phyloP scores from a whole-genome alignment of 2,329 filamentous ascomycete species.

The Paecilomyces sp. region DNA sequence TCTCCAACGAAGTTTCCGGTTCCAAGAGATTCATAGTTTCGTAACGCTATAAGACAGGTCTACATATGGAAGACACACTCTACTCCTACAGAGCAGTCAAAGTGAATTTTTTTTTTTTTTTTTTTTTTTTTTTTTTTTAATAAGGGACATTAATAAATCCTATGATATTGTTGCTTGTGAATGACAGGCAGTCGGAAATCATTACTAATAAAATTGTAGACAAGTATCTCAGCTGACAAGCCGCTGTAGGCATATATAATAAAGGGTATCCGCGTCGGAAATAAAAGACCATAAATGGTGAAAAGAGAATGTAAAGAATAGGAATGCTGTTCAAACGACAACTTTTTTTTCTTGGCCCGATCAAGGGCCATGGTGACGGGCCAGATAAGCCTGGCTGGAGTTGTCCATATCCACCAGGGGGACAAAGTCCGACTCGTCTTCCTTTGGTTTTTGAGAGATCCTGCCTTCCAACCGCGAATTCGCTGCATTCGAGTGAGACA shows the following conservation, averaged over 20 bases:
- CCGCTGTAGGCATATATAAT: not conserved
- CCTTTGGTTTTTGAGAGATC: slow-evolving; percentile 9
- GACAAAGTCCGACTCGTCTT: slow-evolving; percentile 11
- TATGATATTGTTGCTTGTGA: not conserved
- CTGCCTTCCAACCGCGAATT: slow-evolving; percentile 9
- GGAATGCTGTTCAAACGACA: not conserved
- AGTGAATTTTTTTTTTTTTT: not conserved
- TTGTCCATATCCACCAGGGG: slow-evolving; percentile 13
- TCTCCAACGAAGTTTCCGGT: no score
- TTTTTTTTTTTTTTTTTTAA: not conserved
- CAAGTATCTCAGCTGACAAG: not conserved
- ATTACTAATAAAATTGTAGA: not conserved
- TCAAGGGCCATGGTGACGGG: not conserved
- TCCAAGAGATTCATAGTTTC: no score
- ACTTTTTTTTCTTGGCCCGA: not conserved
- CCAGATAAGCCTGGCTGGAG: slow-evolving; percentile 11
- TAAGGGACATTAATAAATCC: not conserved
- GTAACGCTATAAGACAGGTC: no score
- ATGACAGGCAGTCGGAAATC: not conserved
- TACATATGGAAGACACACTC: no score
- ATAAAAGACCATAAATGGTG: not conserved
- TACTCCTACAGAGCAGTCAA: no score
- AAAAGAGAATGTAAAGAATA: not conserved
- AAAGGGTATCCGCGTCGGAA: not conserved
- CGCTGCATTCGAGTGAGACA: slow-evolving; percentile 7